These are phyloP conservation scores for Ascocoryne sarcoides DNA, from an alignment of 2,329 filamentous ascomycete species.

Conservation along the genomic window DNA sequence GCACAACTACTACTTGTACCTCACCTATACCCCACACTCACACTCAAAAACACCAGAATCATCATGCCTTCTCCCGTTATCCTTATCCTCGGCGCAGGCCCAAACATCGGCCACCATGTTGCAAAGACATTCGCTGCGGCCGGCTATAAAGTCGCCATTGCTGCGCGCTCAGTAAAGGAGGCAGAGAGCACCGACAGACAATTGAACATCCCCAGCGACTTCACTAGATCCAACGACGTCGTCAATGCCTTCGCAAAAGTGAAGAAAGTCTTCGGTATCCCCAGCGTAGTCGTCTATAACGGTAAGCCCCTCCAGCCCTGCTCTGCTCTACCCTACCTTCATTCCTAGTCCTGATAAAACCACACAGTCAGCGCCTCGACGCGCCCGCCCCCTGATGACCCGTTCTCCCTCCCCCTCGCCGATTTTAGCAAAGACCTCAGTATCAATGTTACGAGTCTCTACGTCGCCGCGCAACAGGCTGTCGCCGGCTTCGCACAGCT, in stretches of 20 bases:
- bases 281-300: slow-evolving; percentile 37
- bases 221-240: slow-evolving; percentile 30
- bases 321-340: neutral
- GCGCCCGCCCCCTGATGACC: slow-evolving; percentile 15
- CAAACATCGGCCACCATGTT: slow-evolving; percentile 31
- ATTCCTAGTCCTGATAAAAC: neutral
- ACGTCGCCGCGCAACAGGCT: slow-evolving; percentile 34
- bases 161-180: slow-evolving; percentile 26
- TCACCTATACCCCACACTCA: neutral
- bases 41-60: neutral
- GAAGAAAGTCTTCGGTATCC: slow-evolving; percentile 25
- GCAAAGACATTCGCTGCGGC: slow-evolving; percentile 31
- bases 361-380: slow-evolving; percentile 6
- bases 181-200: slow-evolving; percentile 24
- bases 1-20: too few species aligned
- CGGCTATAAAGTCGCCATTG: slow-evolving; percentile 35
- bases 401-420: slow-evolving; percentile 27
- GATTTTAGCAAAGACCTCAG: slow-evolving; percentile 24
- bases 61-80: slow-evolving; percentile 15
- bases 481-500: slow-evolving; percentile 26
- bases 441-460: slow-evolving; percentile 34
- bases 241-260: slow-evolving; percentile 31
- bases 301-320: too few species aligned
- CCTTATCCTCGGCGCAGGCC: slow-evolving; percentile 36
- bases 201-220: slow-evolving; percentile 31